Evolutionary conservation across 495 filamentous ascomycete genomes (phyloP).

Genomic region (Xylaria flabelliformis): DNA sequence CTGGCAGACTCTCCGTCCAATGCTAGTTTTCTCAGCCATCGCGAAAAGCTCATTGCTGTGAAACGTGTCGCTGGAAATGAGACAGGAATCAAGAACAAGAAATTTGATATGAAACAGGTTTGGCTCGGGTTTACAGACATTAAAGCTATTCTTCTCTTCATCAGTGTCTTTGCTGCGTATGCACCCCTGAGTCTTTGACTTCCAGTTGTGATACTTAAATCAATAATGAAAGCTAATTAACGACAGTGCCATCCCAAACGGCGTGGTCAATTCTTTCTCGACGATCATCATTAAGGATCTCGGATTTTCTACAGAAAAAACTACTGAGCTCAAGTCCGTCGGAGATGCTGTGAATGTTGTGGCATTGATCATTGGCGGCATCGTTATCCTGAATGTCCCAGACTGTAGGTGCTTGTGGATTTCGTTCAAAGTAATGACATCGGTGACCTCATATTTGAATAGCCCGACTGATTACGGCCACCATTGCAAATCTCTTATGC

Average conservation of each 20-base stretch:
- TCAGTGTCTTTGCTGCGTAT: slow-evolving; percentile 23
- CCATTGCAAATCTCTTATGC: slow-evolving; percentile 34
- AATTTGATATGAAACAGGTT: slow-evolving; percentile 39
- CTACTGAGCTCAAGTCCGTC: slow-evolving; percentile 34
- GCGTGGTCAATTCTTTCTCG: slow-evolving; percentile 37
- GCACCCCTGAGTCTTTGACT: background rate
- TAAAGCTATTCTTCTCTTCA: slow-evolving; percentile 22
- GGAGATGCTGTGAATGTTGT: slow-evolving; percentile 36
- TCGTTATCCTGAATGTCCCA: slow-evolving; percentile 30
- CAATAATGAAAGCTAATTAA: background rate
- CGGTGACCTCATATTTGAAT: background rate
- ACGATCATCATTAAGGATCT: slow-evolving; percentile 37
- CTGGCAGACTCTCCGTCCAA: slow-evolving; percentile 61
- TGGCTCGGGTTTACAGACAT: slow-evolving; percentile 19
- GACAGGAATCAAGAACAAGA: slow-evolving; percentile 63
- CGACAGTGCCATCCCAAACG: slow-evolving; percentile 16
- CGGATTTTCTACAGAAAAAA: slow-evolving; percentile 32
- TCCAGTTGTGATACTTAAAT: background rate
- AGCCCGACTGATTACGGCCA: slow-evolving; percentile 31
- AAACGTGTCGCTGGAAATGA: slow-evolving; percentile 57
- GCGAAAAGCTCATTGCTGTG: slow-evolving; percentile 56
- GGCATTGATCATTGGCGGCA: slow-evolving; percentile 28
- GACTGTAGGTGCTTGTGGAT: slow-evolving; percentile 15
- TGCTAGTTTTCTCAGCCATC: slow-evolving; percentile 52
- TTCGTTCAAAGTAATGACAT: background rate